Evolutionary conservation across 345 rosid genomes (phyloP).

Genomic region (Iberis pinnata): DNA sequence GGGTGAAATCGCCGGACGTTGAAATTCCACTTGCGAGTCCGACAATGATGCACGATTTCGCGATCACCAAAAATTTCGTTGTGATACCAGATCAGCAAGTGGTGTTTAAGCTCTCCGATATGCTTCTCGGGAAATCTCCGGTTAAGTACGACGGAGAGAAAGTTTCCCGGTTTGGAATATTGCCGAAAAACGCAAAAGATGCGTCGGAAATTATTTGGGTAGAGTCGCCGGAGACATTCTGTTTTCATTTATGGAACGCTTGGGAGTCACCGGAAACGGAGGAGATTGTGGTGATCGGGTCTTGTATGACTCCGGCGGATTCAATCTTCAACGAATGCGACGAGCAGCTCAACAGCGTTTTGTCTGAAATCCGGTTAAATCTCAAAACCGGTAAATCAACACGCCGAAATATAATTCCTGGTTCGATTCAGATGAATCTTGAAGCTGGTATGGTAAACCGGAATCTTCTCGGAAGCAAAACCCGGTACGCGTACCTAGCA

Average conservation of each 20-base stretch:
- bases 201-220: slow-evolving; percentile 66
- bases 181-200: slow-evolving; percentile 45
- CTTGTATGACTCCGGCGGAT: slow-evolving; percentile 98
- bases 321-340: slow-evolving; percentile 91
- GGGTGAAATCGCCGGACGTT: slow-evolving; percentile 67
- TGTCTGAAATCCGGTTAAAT: slow-evolving; percentile 81
- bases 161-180: slow-evolving; percentile 65
- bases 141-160: slow-evolving; percentile 74
- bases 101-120: slow-evolving; percentile 74
- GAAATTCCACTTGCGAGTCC: slow-evolving; percentile 63
- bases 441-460: slow-evolving; percentile 98
- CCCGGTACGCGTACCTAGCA: slow-evolving; percentile 71
- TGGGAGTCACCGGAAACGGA: slow-evolving; percentile 85
- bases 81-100: slow-evolving; percentile 94
- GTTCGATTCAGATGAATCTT: slow-evolving; percentile 58
- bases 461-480: slow-evolving; percentile 62
- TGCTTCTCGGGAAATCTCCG: slow-evolving; percentile 85
- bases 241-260: slow-evolving; percentile 94
- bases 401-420: slow-evolving; percentile 52
- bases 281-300: slow-evolving; percentile 85
- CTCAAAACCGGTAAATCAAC: slow-evolving; percentile 72
- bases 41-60: slow-evolving; percentile 91
- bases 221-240: slow-evolving; percentile 72
- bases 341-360: slow-evolving; percentile 61
- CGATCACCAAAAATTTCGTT: slow-evolving; percentile 34